Conservation (phyloP, 306 rosid species). For the Cucurbita maxima region DNA sequence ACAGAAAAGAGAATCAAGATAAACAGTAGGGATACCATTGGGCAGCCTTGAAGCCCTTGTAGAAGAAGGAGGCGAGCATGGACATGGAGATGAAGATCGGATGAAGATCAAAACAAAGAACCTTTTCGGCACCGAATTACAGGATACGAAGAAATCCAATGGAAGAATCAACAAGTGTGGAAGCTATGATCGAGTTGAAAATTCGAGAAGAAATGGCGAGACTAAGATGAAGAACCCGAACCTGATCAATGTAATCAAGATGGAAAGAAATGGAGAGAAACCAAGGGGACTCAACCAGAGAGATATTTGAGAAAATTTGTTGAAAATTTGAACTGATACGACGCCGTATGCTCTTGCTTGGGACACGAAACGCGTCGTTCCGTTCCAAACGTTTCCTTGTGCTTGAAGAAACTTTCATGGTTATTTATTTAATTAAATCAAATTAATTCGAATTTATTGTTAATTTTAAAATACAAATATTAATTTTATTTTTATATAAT, state of each 20-base stretch:
- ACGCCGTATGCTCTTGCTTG: not conserved
- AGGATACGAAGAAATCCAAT: not conserved
- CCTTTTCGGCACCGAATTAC: not conserved
- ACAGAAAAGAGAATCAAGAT: not conserved
- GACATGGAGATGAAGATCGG: constrained; percentile 27
- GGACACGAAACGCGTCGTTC: not conserved
- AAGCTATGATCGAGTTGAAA: not conserved
- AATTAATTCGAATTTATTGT: too few species aligned
- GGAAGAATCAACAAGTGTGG: not conserved
- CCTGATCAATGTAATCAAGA: not conserved
- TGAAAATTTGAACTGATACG: not conserved
- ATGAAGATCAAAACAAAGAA: not conserved
- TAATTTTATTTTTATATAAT: too few species aligned
- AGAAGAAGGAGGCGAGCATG: constrained; percentile 84
- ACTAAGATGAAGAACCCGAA: not conserved
- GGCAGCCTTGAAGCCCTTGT: constrained; percentile 75
- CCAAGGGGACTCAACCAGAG: not conserved
- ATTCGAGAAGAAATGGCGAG: not conserved
- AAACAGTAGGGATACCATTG: constrained; percentile 40
- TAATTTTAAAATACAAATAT: too few species aligned
- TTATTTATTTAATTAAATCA: too few species aligned
- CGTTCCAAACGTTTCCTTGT: constrained; percentile 3
- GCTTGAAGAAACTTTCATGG: not conserved
- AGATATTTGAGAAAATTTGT: not conserved
- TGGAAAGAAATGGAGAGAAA: not conserved